A percentile compares a stretch with the other conserved stretches of the same genome.
phyloP scores from a whole-genome alignment of 169 alveolate species.

The Cardiosporidium cionae region DNA sequence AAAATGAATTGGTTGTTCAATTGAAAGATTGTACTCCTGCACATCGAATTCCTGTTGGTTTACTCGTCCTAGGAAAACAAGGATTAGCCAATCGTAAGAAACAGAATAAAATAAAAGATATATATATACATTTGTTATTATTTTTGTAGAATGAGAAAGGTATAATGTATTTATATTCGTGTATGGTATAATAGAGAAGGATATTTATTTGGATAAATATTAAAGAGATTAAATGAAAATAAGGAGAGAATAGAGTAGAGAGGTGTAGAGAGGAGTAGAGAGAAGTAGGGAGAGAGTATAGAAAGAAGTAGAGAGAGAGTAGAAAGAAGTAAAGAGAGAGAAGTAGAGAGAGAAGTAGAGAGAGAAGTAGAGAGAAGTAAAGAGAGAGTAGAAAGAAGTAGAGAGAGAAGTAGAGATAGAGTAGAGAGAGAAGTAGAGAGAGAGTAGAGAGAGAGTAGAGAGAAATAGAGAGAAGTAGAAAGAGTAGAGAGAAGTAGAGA shows the following conservation, averaged over 20 bases:
- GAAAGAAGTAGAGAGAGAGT: no score
- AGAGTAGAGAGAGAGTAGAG: no score
- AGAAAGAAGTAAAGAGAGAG: no score
- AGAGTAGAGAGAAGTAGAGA: no score
- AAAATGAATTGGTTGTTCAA: constrained; percentile 75
- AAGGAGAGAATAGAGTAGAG: not conserved
- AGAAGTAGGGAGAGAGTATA: no score
- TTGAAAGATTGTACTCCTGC: constrained; percentile 90
- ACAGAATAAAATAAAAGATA: not conserved
- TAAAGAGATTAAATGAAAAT: no score
- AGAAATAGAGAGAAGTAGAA: no score
- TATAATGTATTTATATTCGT: not conserved
- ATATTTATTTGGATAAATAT: not conserved
- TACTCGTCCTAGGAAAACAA: constrained; percentile 74
- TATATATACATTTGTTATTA: not conserved
- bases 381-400: no score
- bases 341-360: no score
- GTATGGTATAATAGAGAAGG: not conserved
- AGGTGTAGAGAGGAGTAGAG: not conserved
- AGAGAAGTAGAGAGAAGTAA: no score
- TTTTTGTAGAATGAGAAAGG: not conserved
- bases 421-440: no score
- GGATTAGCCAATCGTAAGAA: constrained; percentile 69
- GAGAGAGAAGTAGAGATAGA: no score
- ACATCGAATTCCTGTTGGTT: constrained; percentile 86